phyloP scores from a whole-genome alignment of 179 eudicot genomes.

The Drosera spatulata region DNA sequence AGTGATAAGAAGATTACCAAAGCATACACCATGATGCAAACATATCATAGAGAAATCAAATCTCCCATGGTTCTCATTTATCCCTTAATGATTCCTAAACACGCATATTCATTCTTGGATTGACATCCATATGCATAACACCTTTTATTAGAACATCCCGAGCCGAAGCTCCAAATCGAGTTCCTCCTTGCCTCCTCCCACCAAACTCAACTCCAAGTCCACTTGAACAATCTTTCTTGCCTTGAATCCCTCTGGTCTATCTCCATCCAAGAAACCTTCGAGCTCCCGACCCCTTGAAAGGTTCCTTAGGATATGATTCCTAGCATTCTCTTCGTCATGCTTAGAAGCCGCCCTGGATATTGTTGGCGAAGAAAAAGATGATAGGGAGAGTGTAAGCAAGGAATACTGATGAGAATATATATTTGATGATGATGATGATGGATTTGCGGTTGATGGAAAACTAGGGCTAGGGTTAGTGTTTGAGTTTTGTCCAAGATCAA shows the following conservation, averaged over 20 bases:
- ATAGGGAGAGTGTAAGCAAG: conserved; percentile 27
- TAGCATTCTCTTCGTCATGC: conserved; percentile 3
- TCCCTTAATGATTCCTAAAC: too few species aligned
- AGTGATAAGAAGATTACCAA: too few species aligned
- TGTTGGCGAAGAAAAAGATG: conserved; percentile 15
- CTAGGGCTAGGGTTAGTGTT: conserved; percentile 12
- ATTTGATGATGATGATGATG: conserved; percentile 8
- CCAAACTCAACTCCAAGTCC: conserved; percentile 37
- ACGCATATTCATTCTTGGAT: too few species aligned
- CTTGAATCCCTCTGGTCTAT: not conserved
- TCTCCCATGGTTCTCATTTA: too few species aligned
- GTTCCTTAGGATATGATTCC: not conserved
- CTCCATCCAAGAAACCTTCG: not conserved
- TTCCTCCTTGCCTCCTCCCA: conserved; percentile 39
- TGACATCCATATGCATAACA: too few species aligned
- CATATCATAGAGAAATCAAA: too few species aligned
- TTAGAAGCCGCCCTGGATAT: not conserved
- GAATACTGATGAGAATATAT: conserved; percentile 25
- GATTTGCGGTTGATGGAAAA: conserved; percentile 7
- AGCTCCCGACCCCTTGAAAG: not conserved
- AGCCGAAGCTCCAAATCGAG: conserved; percentile 87
- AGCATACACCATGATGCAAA: too few species aligned
- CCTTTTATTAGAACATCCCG: conserved; percentile 11
- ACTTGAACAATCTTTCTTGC: conserved; percentile 17
- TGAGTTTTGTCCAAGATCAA: not conserved